Conservation (phyloP, 306 rosid genomes). For the Hippophae tibetana region DNA sequence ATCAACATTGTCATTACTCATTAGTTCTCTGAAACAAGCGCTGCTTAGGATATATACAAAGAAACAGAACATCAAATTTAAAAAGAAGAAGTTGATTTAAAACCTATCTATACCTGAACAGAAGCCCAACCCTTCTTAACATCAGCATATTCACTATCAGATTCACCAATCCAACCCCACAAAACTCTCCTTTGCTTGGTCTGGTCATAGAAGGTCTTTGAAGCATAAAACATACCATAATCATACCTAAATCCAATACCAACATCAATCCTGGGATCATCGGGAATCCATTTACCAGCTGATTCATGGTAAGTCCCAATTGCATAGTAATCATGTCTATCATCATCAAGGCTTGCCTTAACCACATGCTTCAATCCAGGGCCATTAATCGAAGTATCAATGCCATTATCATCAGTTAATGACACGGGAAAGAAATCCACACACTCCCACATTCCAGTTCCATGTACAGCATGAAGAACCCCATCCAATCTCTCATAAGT, state of each 20-base stretch:
- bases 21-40: too few species aligned
- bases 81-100: too few species aligned
- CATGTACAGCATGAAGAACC: conserved; percentile 45
- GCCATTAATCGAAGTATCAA: conserved; percentile 53
- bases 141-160: conserved; percentile 77
- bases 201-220: conserved; percentile 67
- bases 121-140: conserved; percentile 87
- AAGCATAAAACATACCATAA: conserved; percentile 71
- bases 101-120: conserved; percentile 38
- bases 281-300: conserved; percentile 41
- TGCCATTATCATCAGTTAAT: conserved; percentile 21
- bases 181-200: conserved; percentile 52
- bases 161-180: conserved; percentile 93
- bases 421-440: conserved; percentile 70
- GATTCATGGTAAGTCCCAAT: conserved; percentile 63
- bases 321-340: conserved; percentile 68
- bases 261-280: conserved; percentile 44
- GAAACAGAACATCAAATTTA: too few species aligned
- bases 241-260: conserved; percentile 75
- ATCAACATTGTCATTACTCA: not conserved
- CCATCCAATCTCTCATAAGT: conserved; percentile 39
- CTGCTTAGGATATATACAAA: too few species aligned
- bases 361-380: conserved; percentile 56
- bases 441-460: conserved; percentile 95
- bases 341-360: conserved; percentile 70